Base-by-base conservation (phyloP, 2,329 filamentous ascomycete genomes). In the Sodiomyces alkalinus region DNA sequence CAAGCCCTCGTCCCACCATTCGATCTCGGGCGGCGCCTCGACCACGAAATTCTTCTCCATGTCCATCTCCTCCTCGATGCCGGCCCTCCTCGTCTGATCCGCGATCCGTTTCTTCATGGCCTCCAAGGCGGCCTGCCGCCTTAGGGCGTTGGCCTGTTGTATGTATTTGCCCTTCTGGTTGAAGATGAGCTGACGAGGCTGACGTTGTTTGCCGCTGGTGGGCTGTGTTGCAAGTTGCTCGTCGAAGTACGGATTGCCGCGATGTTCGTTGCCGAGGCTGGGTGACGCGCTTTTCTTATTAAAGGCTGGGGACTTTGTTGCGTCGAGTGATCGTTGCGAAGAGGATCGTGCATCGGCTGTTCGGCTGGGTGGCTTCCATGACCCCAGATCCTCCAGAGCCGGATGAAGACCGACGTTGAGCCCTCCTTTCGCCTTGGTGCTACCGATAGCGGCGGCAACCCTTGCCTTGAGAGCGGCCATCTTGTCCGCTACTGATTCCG, bases 151-250 rank as follows among this genome's bases (percentile, higher is more conserved):
- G 6, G 81, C 90, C 54, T 96, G 87, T 38, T 85, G 78, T 34
- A 96, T 93, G 46, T 93, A 96, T 64, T 96, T 96, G 29, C 90
- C 90, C 51, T 92, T 92, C 41, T 86, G 76, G 43, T 94, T 93
- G 61, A 98, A 96, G 9, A 83, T 59, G 12, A 98, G 64, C 38
- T 81, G 74, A 34, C 81, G 74, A 8, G 82, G 69, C 37, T 80
- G 66, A 28, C 85, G 68, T 20, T 67, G 61, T 41, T 77, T 80
- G 18, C 48, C 44, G 51, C 61, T 37, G 45, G 30, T 60, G 57
- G 39, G 64, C 62, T 77, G 72, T 4, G 64, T 57, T n/a, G 68
- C 65, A 9, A 74, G 52, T 38, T 58, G 76, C 6, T 77, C 64
- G 43, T 92, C 82, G 39, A 79, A 86, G 49, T 93, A 94, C 0